These are phyloP conservation scores for Collybia sordida DNA, from an alignment of 768 basidiomycete species.

Conservation along the genomic window DNA sequence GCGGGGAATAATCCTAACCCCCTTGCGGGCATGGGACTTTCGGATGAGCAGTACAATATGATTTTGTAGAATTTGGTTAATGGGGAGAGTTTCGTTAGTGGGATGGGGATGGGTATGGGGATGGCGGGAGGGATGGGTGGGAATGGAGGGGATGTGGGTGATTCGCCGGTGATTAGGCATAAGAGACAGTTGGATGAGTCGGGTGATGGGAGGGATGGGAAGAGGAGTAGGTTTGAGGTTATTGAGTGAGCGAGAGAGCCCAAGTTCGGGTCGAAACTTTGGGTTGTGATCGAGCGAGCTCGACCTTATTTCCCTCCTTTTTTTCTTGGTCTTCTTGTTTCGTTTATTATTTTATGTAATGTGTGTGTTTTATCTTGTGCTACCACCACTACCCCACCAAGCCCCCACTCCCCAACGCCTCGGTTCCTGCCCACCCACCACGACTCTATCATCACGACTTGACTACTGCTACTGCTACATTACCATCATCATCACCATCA, in stretches of 20 bases:
- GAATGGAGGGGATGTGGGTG: conserved; percentile 23
- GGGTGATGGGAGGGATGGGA: conserved; percentile 44
- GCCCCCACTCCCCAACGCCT: no score
- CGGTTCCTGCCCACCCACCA: no score
- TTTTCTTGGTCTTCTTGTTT: not conserved
- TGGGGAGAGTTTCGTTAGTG: conserved; percentile 57
- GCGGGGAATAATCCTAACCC: conserved; percentile 80
- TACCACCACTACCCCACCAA: no score
- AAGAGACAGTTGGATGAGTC: conserved; percentile 19
- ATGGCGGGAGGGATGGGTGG: conserved; percentile 28
- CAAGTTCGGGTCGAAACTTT: not conserved
- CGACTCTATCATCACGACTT: no score
- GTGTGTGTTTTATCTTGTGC: no score
- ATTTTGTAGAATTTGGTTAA: conserved; percentile 75
- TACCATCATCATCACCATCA: no score
- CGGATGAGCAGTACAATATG: conserved; percentile 83
- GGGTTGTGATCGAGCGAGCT: not conserved
- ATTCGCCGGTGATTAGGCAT: conserved; percentile 12
- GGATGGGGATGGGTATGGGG: conserved; percentile 26
- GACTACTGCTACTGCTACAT: no score
- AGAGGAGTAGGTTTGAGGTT: conserved; percentile 62
- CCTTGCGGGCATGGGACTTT: conserved; percentile 82
- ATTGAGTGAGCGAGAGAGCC: conserved; percentile 37
- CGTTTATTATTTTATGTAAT: no score
- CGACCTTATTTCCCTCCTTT: conserved; percentile 1